Evolutionary conservation across 2,329 filamentous ascomycete species (phyloP).

Genomic region (Geosmithia flava): DNA sequence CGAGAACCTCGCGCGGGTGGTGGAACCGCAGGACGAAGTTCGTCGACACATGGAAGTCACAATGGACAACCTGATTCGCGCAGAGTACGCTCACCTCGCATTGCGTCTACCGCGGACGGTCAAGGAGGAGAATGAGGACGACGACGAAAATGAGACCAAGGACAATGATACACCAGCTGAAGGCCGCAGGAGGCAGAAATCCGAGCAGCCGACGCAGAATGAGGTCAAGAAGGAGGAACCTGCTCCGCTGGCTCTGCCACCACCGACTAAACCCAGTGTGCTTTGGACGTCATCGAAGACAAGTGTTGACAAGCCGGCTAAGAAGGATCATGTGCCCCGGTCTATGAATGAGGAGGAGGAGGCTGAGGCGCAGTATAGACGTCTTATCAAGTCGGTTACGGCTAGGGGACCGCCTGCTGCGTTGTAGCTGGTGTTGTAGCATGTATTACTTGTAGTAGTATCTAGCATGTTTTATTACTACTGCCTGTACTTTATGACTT

Average conservation of each 20-base stretch:
- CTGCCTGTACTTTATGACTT: no score
- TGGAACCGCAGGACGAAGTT: conserved; percentile 52
- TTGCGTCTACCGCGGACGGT: conserved; percentile 46
- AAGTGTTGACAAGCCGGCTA: conserved; percentile 1
- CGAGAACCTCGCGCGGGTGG: conserved; percentile 47
- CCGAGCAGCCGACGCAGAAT: conserved; percentile 8
- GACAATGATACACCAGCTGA: conserved; percentile 4
- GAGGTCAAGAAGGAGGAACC: not conserved
- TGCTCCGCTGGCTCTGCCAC: not conserved
- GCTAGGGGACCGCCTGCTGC: conserved; percentile 3
- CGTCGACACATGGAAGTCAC: conserved; percentile 56
- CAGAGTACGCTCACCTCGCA: conserved; percentile 53
- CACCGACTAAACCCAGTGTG: conserved; percentile 14
- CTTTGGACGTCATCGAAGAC: conserved; percentile 19
- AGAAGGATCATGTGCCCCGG: conserved; percentile 6
- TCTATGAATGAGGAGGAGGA: conserved; percentile 4
- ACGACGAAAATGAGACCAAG: conserved; percentile 9
- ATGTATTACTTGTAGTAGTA: no score
- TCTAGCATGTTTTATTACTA: no score
- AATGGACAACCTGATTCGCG: conserved; percentile 57
- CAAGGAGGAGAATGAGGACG: conserved; percentile 16
- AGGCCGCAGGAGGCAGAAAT: conserved; percentile 15
- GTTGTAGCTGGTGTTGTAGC: no score
- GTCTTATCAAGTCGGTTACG: conserved; percentile 4
- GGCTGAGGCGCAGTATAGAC: conserved; percentile 3